Percentiles rank a stretch among this genome's conserved stretches.
phyloP scores from a whole-genome alignment of 495 filamentous ascomycete genomes.

The Pyrenopolyporus hunteri region DNA sequence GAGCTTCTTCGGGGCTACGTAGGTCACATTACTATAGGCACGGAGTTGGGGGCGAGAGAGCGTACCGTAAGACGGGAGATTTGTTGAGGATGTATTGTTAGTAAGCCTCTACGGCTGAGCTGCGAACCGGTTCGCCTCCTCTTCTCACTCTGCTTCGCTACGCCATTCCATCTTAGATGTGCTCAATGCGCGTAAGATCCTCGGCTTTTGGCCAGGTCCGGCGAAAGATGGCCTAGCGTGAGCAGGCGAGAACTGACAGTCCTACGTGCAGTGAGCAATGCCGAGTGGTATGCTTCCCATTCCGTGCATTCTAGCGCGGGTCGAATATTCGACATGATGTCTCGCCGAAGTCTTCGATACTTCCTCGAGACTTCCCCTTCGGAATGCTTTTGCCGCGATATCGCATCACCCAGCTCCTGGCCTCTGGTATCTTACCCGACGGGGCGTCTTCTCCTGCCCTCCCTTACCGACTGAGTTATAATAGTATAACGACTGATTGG shows the following conservation, averaged over 20 bases:
- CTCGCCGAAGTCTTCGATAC: conserved; percentile 25
- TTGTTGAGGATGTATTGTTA: too few species aligned
- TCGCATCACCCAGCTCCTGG: neutral
- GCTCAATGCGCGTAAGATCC: conserved; percentile 22
- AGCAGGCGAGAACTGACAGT: neutral
- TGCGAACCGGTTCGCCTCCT: too few species aligned
- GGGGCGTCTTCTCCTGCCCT: conserved; percentile 1
- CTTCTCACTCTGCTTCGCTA: neutral
- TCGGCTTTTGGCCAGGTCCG: conserved; percentile 22
- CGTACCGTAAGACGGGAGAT: conserved; percentile 4
- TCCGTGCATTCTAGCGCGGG: neutral
- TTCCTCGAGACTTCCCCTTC: conserved; percentile 24
- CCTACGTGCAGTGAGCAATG: conserved; percentile 1
- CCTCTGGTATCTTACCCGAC: neutral
- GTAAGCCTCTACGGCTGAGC: neutral
- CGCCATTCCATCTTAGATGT: conserved; percentile 14
- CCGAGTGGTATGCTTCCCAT: conserved; percentile 16
- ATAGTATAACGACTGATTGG: conserved; percentile 22
- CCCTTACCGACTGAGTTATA: conserved; percentile 33
- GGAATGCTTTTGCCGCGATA: neutral
- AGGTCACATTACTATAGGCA: neutral
- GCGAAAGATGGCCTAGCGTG: conserved; percentile 3
- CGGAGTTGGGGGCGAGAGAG: too few species aligned
- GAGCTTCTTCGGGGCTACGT: conserved; percentile 3
- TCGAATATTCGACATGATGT: conserved; percentile 4